Conservation (phyloP, 2,329 filamentous ascomycete species). For the Fusarium liriodendri region DNA sequence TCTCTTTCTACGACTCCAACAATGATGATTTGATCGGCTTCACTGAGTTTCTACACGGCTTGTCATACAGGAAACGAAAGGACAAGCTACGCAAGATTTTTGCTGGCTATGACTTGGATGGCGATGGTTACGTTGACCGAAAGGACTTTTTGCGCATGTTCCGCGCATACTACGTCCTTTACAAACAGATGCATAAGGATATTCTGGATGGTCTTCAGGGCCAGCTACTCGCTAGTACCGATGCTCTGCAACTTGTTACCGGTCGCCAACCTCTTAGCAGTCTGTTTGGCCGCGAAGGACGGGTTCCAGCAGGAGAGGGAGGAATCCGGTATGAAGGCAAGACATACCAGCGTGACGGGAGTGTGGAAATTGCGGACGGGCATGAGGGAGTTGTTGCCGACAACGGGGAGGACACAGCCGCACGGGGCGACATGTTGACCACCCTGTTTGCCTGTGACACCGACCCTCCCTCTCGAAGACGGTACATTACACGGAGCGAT, state of each 20-base stretch:
- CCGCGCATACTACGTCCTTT: constrained; percentile 89
- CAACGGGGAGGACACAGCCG: constrained; percentile 69
- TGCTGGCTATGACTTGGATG: constrained; percentile 89
- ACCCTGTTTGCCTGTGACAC: constrained; percentile 59
- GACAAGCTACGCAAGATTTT: constrained; percentile 81
- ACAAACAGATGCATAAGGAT: constrained; percentile 89
- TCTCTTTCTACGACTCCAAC: constrained; percentile 95
- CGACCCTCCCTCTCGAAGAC: constrained; percentile 44
- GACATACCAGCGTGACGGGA: constrained; percentile 69
- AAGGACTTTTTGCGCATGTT: constrained; percentile 93
- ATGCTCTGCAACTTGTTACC: constrained; percentile 80
- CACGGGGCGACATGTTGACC: constrained; percentile 70
- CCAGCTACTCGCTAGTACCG: constrained; percentile 78
- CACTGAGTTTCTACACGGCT: constrained; percentile 86
- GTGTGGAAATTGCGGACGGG: constrained; percentile 71
- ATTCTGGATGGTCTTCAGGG: constrained; percentile 83
- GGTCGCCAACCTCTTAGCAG: constrained; percentile 81
- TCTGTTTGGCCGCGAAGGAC: constrained; percentile 77
- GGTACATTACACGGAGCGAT: constrained; percentile 46
- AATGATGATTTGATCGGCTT: constrained; percentile 91
- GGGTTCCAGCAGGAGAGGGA: constrained; percentile 72
- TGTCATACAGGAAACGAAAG: constrained; percentile 76
- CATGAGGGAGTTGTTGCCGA: constrained; percentile 67
- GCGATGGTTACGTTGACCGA: constrained; percentile 85
- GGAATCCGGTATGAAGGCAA: constrained; percentile 73